Conservation (phyloP, 2,329 filamentous ascomycete genomes). For the Penicillium sp. region DNA sequence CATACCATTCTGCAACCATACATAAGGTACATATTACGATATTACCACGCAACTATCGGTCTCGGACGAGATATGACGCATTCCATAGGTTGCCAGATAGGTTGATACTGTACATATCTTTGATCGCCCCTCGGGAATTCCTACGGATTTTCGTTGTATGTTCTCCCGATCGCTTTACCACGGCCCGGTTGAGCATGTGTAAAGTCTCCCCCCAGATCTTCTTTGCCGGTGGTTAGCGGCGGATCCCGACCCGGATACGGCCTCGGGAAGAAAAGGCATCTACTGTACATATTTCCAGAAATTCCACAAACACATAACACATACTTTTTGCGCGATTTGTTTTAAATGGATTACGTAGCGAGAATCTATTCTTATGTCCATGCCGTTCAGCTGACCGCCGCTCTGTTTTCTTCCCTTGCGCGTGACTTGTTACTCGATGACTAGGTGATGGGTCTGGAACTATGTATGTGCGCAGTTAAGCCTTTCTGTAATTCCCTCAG, state of each 20-base stretch:
- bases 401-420: conserved; percentile 5
- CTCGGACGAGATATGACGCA: conserved; percentile 9
- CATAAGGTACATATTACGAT: neutral
- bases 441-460: conserved; percentile 6
- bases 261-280: conserved; percentile 12
- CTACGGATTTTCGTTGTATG: neutral
- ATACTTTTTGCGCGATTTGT: conserved; percentile 19
- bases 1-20: neutral
- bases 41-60: conserved; percentile 8
- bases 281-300: neutral
- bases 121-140: neutral
- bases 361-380: neutral
- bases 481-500: conserved; percentile 3
- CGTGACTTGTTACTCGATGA: conserved; percentile 11
- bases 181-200: neutral
- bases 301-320: conserved; percentile 1
- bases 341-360: conserved; percentile 13
- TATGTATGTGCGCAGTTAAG: no score
- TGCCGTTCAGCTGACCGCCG: conserved; percentile 12
- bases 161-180: conserved; percentile 1
- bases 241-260: conserved; percentile 22
- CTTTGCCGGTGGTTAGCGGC: conserved; percentile 20
- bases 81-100: neutral
- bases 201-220: conserved; percentile 18
- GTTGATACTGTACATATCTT: no score